phyloP scores from a whole-genome alignment of 2,329 filamentous ascomycete genomes.

The Trichoderma koningii region DNA sequence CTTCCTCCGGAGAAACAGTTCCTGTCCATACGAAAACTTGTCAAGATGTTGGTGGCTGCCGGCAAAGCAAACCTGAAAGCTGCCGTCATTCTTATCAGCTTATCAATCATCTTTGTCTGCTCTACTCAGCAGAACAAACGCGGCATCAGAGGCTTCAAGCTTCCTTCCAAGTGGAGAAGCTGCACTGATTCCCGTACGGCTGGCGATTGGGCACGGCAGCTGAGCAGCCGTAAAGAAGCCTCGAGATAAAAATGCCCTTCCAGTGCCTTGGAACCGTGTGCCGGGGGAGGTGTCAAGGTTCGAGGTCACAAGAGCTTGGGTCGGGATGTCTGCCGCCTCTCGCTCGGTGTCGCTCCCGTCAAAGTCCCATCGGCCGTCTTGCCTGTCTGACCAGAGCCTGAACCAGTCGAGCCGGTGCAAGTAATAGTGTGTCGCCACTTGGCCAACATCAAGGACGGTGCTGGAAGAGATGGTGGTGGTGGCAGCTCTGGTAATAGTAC shows the following conservation, averaged over 20 bases:
- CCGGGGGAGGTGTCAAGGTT: constrained; percentile 2
- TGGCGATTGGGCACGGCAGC: not conserved
- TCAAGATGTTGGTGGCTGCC: not conserved
- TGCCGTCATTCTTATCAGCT: constrained; percentile 19
- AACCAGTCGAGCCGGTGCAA: not conserved
- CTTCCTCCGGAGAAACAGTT: not conserved
- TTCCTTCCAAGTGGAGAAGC: constrained; percentile 22
- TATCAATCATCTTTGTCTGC: constrained; percentile 7
- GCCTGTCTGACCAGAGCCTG: too few relatives aligned
- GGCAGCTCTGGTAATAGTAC: too few relatives aligned
- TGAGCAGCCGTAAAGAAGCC: too few relatives aligned
- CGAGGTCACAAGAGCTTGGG: not conserved
- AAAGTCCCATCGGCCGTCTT: too few relatives aligned
- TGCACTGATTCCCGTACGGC: constrained; percentile 10
- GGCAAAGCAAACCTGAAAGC: not conserved
- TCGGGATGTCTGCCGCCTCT: constrained; percentile 20
- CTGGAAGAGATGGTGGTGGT: not conserved
- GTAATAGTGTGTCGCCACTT: constrained; percentile 8
- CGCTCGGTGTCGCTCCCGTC: not conserved
- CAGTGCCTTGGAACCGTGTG: not conserved
- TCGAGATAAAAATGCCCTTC: too few relatives aligned
- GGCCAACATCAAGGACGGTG: not conserved
- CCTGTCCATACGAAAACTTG: not conserved
- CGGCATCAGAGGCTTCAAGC: constrained; percentile 16
- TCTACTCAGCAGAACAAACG: not conserved